These are phyloP conservation scores for Melanogaster broomeanus DNA, from an alignment of 768 basidiomycete genomes.

Conservation along the genomic window DNA sequence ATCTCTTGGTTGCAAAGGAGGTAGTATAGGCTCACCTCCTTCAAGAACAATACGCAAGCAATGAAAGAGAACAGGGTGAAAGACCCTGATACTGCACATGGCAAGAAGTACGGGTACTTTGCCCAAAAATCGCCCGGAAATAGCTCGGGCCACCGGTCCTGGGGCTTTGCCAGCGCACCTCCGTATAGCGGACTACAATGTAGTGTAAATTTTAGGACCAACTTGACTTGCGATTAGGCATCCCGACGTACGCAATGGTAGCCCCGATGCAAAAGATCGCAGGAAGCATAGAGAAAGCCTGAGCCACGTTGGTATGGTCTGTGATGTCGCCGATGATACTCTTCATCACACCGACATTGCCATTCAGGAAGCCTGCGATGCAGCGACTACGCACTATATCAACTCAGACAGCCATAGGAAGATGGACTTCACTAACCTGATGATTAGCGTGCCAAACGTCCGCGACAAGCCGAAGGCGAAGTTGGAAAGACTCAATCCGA, in stretches of 20 bases:
- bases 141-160: slow-evolving; percentile 50
- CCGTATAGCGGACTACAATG: slow-evolving; percentile 55
- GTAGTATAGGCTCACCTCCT: slow-evolving; percentile 29
- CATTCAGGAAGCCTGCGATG: slow-evolving; percentile 38
- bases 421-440: slow-evolving; percentile 42
- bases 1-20: neutral
- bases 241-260: slow-evolving; percentile 30
- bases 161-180: slow-evolving; percentile 55
- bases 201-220: neutral
- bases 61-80: slow-evolving; percentile 13
- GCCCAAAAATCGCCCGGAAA: slow-evolving; percentile 45
- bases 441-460: slow-evolving; percentile 53
- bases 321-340: slow-evolving; percentile 68
- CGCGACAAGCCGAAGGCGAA: slow-evolving; percentile 62
- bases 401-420: neutral
- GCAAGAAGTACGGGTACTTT: slow-evolving; percentile 40
- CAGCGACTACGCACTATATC: slow-evolving; percentile 26
- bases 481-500: slow-evolving; percentile 54
- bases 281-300: slow-evolving; percentile 34
- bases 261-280: slow-evolving; percentile 29
- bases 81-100: slow-evolving; percentile 26
- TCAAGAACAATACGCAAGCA: slow-evolving; percentile 23
- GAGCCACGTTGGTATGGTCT: slow-evolving; percentile 37
- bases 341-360: slow-evolving; percentile 61
- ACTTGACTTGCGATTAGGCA: too few relatives aligned